Evolutionary conservation across 345 rosid species (phyloP), one percentile per base, ranked within the genome.

Genomic region (Pistacia atlantica): DNA sequence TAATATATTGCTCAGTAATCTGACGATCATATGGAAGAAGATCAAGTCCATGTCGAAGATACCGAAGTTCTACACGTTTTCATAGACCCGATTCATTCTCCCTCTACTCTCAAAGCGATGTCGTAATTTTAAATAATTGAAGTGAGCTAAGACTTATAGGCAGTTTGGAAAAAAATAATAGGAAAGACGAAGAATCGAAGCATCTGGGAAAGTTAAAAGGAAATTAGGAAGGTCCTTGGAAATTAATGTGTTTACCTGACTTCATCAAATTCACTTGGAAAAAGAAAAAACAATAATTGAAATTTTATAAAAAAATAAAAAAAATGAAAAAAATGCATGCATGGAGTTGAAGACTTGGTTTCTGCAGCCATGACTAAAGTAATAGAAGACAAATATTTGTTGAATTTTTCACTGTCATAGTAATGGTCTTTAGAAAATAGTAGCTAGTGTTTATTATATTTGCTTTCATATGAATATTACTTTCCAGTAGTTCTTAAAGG

Each of bases 181-280:
- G 20, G 11, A 42, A 42, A 42, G 5, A 65, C 28, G 7, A 16
- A 17, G 25, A 52, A 49, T 0, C 38, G 75, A 77, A 77, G 22
- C 31, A 49, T 54, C 69, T 38, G 8, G 56, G 75, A 77, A 51
- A 25, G 54, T 8, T 69, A 28, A 31, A 61, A 69, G 75, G 52
- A 2, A 31, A 25, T 25, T 25, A 31, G 33, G 33, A 31, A 77
- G 28, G 63, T 37, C 55, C 67, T 31, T 22, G 18, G 72, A 48
- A 68, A 48, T 68, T 68, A 55, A 58, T 67, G 67, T 20, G 51
- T 66, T 68, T 25, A 33, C 54, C 10, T 35, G 60, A 16, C 61
- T 45, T 25, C 25, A 25, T 11, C 16, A 33, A 25, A 38, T 17
- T 18, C 42, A 65, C 51, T 9, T 37, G 13, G 25, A 16, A 17